A percentile compares a stretch with the other conserved stretches of the same genome.
Evolutionary conservation across 305 asterid genomes (phyloP).

Genomic region (Solanum hybrid): DNA sequence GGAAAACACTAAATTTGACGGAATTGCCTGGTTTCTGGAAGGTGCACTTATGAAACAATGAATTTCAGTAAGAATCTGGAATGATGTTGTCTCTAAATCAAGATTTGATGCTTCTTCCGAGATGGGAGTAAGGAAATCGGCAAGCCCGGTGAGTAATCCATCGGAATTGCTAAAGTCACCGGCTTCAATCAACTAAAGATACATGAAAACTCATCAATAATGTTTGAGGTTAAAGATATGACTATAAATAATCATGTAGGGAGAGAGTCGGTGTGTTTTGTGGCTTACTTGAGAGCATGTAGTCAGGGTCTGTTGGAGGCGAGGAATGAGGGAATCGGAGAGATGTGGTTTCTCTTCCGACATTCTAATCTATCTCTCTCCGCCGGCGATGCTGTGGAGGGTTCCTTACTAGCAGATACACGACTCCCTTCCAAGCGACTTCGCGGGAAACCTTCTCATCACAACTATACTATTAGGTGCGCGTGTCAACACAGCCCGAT

Average conservation of each 20-base stretch:
- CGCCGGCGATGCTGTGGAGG: not conserved
- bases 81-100: slow-evolving; percentile 23
- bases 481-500: too few species aligned
- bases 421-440: not conserved
- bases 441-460: not conserved
- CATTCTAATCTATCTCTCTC: slow-evolving; percentile 1
- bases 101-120: slow-evolving; percentile 25
- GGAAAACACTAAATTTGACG: not conserved
- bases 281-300: slow-evolving; percentile 43
- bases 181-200: slow-evolving; percentile 39
- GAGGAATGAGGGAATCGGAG: slow-evolving; percentile 9
- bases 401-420: not conserved
- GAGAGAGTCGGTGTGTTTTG: not conserved
- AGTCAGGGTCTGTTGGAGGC: slow-evolving; percentile 37
- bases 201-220: not conserved
- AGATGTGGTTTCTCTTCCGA: not conserved
- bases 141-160: slow-evolving; percentile 36
- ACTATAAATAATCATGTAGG: not conserved
- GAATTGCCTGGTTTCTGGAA: slow-evolving; percentile 36
- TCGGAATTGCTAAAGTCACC: slow-evolving; percentile 34
- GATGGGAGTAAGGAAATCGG: slow-evolving; percentile 34
- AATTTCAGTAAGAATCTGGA: slow-evolving; percentile 42
- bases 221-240: not conserved
- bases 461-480: too few species aligned
- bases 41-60: slow-evolving; percentile 29